phyloP scores from a whole-genome alignment of 2,329 filamentous ascomycete species.

The Phialemonium atrogriseum region DNA sequence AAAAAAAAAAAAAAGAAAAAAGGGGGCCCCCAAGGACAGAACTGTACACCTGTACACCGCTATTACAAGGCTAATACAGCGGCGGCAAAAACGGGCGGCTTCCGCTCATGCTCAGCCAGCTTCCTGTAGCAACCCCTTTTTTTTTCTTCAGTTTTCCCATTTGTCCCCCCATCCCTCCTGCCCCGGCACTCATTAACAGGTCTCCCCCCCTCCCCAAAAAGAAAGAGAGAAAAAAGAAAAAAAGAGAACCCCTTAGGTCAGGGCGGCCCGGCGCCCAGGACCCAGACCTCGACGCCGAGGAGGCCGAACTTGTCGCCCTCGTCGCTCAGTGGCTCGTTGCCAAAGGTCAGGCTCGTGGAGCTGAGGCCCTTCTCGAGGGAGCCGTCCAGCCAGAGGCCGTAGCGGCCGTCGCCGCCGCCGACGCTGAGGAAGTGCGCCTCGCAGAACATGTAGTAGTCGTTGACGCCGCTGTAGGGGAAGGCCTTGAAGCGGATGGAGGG shows the following conservation, averaged over 20 bases:
- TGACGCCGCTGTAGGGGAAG: conserved; percentile 90
- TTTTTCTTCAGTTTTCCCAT: too few relatives aligned
- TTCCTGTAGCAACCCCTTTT: too few relatives aligned
- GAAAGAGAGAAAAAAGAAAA: too few relatives aligned
- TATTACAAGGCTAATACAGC: too few relatives aligned
- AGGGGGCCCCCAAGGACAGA: too few relatives aligned
- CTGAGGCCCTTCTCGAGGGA: conserved; percentile 78
- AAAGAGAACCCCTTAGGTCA: conserved; percentile 1
- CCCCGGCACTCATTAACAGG: too few relatives aligned
- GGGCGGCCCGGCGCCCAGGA: conserved; percentile 50
- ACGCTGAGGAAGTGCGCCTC: conserved; percentile 78
- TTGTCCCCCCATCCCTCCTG: too few relatives aligned
- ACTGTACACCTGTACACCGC: too few relatives aligned
- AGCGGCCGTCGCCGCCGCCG: conserved; percentile 81
- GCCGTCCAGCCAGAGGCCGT: conserved; percentile 89
- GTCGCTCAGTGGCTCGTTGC: conserved; percentile 88
- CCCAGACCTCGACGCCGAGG: conserved; percentile 88
- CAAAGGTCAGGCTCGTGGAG: conserved; percentile 80
- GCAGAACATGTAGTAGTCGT: conserved; percentile 95
- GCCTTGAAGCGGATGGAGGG: conserved; percentile 91
- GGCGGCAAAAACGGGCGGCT: too few relatives aligned
- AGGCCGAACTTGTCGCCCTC: conserved; percentile 89
- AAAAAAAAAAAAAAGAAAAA: too few relatives aligned
- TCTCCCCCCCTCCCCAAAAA: too few relatives aligned
- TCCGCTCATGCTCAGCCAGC: too few relatives aligned